Evolutionary conservation across 164 flowering plant species (phyloP), one percentile per base, ranked within the genome.

Genomic region (Sedum album): DNA sequence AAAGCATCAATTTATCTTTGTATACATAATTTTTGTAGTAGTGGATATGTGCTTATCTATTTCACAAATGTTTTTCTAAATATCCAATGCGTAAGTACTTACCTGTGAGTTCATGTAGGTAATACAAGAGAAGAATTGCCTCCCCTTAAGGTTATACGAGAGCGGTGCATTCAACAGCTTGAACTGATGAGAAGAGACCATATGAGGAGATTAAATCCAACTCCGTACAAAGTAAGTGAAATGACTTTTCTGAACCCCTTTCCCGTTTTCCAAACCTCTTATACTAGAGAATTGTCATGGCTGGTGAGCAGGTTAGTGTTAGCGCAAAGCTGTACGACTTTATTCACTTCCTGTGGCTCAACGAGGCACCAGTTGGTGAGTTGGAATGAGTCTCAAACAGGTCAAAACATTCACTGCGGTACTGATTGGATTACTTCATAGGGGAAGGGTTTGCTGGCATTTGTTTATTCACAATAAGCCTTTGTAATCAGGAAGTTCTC

Each of bases 291-390:
- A 7, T 23, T 7, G 13, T 8, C 66, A 60, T 60, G 33, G 6
- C 53, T 48, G 25, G 66, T 26, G n/a, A 26, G 60, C 91, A 95
- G 99, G 99, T 95, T 55, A 95, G 97, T 64, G 99, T 95, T 31
- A 95, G 94, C 76, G 93, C 94, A 2, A 89, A 92, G 74, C 72
- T 95, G 74, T 95, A 95, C 23, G 97, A 92, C 77, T 92, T 95
- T 84, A 95, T 95, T 75, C 99, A 95, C 76, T 90, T 86, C 80
- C 78, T 95, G 33, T 95, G 99, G 99, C 93, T 95, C 74, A 95
- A 88, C 55, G 99, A 95, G 73, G 99, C 99, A 35, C 97, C 99
- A 28, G 97, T 95, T 25, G 99, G 97, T 46, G 99, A 95, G 86
- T 73, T 95, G 82, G 88, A 84, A 73, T 95, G 78, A 88, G 67